Conservation (phyloP, 306 rosid genomes). For the Gastrolobium bilobum region DNA sequence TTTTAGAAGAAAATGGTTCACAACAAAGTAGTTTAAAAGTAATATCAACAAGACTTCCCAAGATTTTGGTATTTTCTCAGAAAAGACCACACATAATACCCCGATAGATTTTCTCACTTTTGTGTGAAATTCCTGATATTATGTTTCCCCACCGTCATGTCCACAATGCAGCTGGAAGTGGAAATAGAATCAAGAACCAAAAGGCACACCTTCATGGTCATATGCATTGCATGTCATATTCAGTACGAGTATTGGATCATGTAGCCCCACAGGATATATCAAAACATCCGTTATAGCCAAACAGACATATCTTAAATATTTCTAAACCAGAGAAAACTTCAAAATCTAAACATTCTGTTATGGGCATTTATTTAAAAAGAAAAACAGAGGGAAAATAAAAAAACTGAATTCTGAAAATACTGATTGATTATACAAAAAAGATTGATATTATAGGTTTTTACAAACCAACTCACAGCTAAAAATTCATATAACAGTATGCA, state of each 20-base stretch:
- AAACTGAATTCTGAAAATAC: not conserved
- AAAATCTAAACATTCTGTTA: not conserved
- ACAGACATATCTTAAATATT: constrained; percentile 10
- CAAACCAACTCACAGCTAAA: constrained; percentile 24
- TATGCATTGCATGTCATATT: constrained; percentile 12
- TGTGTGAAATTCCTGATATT: not conserved
- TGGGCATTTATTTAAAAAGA: not conserved
- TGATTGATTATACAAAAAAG: constrained; percentile 20
- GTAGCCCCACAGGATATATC: constrained; percentile 11
- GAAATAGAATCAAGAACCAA: constrained; percentile 1
- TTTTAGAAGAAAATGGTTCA: constrained; percentile 29
- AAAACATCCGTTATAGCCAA: constrained; percentile 8
- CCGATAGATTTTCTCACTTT: constrained; percentile 11
- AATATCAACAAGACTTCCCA: constrained; percentile 17
- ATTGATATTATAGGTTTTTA: not conserved
- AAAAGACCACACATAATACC: constrained; percentile 15
- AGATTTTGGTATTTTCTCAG: constrained; percentile 32
- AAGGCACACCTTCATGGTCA: constrained; percentile 13
- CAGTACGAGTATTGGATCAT: not conserved
- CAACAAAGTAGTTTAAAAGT: constrained; percentile 1
- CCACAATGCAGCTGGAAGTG: constrained; percentile 29
- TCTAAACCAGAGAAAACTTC: constrained; percentile 1
- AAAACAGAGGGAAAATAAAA: not conserved
- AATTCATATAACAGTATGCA: not conserved
- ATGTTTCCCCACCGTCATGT: not conserved